Conservation (phyloP, 176 grass and related monocot species). For the Oryza meyeriana region DNA sequence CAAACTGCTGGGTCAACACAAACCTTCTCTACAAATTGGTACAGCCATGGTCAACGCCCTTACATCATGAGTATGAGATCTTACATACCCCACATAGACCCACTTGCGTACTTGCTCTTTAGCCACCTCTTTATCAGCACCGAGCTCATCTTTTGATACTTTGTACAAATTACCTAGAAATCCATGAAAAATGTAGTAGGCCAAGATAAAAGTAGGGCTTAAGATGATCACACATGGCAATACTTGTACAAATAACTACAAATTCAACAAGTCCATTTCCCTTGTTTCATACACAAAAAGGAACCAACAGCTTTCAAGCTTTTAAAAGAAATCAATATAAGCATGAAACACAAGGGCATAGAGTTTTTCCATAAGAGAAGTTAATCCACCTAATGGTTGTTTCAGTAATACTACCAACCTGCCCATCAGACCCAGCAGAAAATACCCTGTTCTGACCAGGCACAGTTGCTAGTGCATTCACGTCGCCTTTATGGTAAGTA, state of each 20-base stretch:
- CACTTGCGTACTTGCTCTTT: conserved; percentile 62
- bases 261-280: neutral
- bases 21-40: conserved; percentile 90
- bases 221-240: neutral
- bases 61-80: conserved; percentile 88
- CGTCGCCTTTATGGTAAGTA: conserved; percentile 78
- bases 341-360: neutral
- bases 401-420: conserved; percentile 66
- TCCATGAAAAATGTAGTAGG: neutral
- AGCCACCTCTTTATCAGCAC: conserved; percentile 10
- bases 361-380: neutral
- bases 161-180: conserved; percentile 94
- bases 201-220: too few relatives aligned
- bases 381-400: conserved; percentile 37
- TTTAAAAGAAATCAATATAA: neutral
- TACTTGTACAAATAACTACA: neutral
- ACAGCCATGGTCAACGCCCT: conserved; percentile 82
- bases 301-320: neutral
- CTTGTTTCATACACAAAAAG: neutral
- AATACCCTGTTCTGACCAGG: conserved; percentile 82
- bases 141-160: conserved; percentile 37
- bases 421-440: conserved; percentile 96
- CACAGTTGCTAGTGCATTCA: conserved; percentile 75
- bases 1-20: conserved; percentile 33
- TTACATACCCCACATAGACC: conserved; percentile 73